Evolutionary conservation across 2,329 filamentous ascomycete genomes (phyloP).

Genomic region (Pseudocercospora fijiensis): DNA sequence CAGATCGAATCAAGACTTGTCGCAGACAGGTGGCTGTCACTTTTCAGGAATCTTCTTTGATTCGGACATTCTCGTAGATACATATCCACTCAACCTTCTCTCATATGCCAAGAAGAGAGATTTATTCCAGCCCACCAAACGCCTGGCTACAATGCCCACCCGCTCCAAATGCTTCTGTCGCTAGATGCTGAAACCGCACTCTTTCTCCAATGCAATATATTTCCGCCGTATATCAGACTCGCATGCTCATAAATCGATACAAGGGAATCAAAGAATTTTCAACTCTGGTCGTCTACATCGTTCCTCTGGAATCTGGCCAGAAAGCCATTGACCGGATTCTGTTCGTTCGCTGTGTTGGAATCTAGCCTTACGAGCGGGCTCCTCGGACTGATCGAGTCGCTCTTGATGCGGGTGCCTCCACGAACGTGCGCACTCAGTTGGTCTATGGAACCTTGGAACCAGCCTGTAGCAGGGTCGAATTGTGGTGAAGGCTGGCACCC

Average conservation of each 20-base stretch:
- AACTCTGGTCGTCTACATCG: conserved; percentile 23
- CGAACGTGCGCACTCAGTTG: conserved; percentile 26
- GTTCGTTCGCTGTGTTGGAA: neutral
- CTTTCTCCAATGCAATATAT: conserved; percentile 6
- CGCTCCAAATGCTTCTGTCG: conserved; percentile 4
- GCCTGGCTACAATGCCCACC: neutral
- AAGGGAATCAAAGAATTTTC: neutral
- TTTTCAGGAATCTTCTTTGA: neutral
- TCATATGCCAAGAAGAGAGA: conserved; percentile 4
- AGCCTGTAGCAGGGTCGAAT: conserved; percentile 35
- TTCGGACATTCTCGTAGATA: conserved; percentile 8
- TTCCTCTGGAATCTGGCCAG: conserved; percentile 20
- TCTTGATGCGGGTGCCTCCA: conserved; percentile 10
- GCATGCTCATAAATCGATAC: neutral
- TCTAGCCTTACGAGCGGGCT: conserved; percentile 18
- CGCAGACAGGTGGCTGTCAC: neutral
- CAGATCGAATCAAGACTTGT: neutral
- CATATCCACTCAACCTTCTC: neutral
- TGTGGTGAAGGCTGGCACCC: conserved; percentile 23
- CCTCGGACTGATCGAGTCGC: conserved; percentile 20
- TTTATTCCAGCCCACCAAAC: neutral
- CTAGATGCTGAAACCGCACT: conserved; percentile 2
- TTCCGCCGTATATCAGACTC: neutral
- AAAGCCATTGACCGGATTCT: conserved; percentile 18
- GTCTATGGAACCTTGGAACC: conserved; percentile 38